These are phyloP conservation scores for Coprinellus aureogranulatus DNA, from an alignment of 768 basidiomycete species.

Conservation along the genomic window DNA sequence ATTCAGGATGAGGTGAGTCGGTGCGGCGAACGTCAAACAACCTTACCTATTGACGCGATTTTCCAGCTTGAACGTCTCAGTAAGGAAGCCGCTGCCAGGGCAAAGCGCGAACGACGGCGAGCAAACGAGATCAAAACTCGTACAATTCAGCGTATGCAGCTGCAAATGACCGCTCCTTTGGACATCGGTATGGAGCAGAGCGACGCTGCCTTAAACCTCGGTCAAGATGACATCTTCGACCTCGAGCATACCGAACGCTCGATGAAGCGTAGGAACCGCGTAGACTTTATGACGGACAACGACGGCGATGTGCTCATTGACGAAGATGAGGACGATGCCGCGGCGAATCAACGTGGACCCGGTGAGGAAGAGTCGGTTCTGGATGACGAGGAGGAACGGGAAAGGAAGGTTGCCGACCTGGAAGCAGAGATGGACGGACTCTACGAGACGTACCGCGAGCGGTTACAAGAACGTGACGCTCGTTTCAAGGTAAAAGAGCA, in stretches of 20 bases:
- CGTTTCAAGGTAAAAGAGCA: constrained; percentile 85
- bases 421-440: constrained; percentile 88
- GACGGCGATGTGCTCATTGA: constrained; percentile 45
- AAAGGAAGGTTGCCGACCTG: constrained; percentile 56
- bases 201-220: constrained; percentile 68
- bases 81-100: constrained; percentile 65
- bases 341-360: background rate
- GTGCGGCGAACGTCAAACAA: no score
- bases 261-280: constrained; percentile 37
- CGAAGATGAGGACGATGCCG: constrained; percentile 27
- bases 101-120: constrained; percentile 78
- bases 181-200: constrained; percentile 89
- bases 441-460: constrained; percentile 83
- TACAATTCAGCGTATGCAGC: constrained; percentile 91
- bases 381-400: constrained; percentile 69
- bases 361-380: constrained; percentile 34
- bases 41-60: no score
- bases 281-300: constrained; percentile 37
- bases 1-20: constrained; percentile 79
- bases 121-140: constrained; percentile 86
- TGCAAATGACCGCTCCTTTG: constrained; percentile 96
- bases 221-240: constrained; percentile 88
- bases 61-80: constrained; percentile 81
- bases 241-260: constrained; percentile 58
- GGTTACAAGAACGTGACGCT: constrained; percentile 77